phyloP scores from a whole-genome alignment of 2,329 filamentous ascomycete genomes.

The Boeremia exigua region DNA sequence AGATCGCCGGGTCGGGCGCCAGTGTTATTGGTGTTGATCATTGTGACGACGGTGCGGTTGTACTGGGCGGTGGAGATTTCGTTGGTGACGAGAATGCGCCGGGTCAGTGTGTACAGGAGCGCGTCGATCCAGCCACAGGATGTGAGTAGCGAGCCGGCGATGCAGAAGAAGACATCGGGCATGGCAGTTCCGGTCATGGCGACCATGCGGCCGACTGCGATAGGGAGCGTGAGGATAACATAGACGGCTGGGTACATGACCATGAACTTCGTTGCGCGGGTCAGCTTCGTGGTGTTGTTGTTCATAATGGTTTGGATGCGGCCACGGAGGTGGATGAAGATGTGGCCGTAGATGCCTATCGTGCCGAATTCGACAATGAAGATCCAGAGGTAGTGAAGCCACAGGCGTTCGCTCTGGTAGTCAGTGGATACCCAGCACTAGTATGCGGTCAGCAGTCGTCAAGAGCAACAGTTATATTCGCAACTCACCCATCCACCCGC shows the following conservation, averaged over 20 bases:
- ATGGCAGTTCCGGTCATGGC: conserved; percentile 49
- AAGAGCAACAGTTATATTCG: neutral
- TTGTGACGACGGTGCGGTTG: conserved; percentile 29
- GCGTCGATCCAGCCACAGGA: conserved; percentile 55
- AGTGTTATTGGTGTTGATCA: conserved; percentile 28
- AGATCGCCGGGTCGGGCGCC: conserved; percentile 32
- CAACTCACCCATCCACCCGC: conserved; percentile 59
- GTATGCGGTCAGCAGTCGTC: neutral
- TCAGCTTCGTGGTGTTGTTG: conserved; percentile 45
- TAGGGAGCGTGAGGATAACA: conserved; percentile 68
- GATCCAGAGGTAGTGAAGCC: conserved; percentile 62
- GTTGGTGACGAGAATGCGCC: conserved; percentile 46
- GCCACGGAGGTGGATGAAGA: conserved; percentile 57
- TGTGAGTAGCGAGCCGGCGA: conserved; percentile 65
- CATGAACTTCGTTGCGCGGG: conserved; percentile 61
- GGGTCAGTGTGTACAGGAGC: conserved; percentile 51
- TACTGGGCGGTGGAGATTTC: conserved; percentile 38
- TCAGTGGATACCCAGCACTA: conserved; percentile 59
- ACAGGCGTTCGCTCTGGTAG: conserved; percentile 55
- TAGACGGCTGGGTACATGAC: conserved; percentile 70
- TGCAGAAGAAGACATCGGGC: conserved; percentile 62
- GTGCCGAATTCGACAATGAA: conserved; percentile 61
- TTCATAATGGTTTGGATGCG: conserved; percentile 49
- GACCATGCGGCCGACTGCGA: conserved; percentile 57
- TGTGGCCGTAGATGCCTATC: conserved; percentile 55